These are phyloP conservation scores for Fagopyrum tataricum DNA, from an alignment of 148 eudicot species.

Conservation along the genomic window DNA sequence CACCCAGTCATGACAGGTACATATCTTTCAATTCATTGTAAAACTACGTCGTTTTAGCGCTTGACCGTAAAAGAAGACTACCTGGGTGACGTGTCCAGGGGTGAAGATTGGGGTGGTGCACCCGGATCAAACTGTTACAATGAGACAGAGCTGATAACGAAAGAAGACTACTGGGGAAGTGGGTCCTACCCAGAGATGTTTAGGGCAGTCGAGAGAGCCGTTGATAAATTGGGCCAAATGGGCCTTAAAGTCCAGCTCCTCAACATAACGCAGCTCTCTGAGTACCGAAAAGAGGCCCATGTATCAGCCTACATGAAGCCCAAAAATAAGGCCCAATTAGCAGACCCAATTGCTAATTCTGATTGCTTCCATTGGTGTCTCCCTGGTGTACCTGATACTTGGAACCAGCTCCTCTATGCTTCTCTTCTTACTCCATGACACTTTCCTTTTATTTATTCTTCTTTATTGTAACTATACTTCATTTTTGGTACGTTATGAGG, in stretches of 20 bases:
- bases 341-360: conserved; percentile 33
- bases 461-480: not conserved
- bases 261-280: conserved; percentile 77
- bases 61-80: not conserved
- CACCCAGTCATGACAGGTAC: conserved; percentile 74
- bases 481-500: not conserved
- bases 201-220: conserved; percentile 32
- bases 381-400: conserved; percentile 72
- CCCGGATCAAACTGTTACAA: conserved; percentile 46
- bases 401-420: conserved; percentile 56
- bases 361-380: conserved; percentile 67
- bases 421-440: conserved; percentile 4
- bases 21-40: not conserved
- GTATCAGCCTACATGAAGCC: conserved; percentile 39
- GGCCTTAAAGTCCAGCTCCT: conserved; percentile 53
- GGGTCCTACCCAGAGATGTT: conserved; percentile 64
- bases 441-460: not conserved
- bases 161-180: conserved; percentile 48
- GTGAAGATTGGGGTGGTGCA: conserved; percentile 67
- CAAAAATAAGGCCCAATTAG: conserved; percentile 29
- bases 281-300: conserved; percentile 69
- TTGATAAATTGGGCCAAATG: conserved; percentile 30
- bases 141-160: conserved; percentile 48
- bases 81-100: conserved; percentile 18
- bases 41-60: too few relatives aligned